Evolutionary conservation across 2,329 filamentous ascomycete genomes (phyloP), one percentile per base, ranked within the genome.

Genomic region (Venturia pyrina): DNA sequence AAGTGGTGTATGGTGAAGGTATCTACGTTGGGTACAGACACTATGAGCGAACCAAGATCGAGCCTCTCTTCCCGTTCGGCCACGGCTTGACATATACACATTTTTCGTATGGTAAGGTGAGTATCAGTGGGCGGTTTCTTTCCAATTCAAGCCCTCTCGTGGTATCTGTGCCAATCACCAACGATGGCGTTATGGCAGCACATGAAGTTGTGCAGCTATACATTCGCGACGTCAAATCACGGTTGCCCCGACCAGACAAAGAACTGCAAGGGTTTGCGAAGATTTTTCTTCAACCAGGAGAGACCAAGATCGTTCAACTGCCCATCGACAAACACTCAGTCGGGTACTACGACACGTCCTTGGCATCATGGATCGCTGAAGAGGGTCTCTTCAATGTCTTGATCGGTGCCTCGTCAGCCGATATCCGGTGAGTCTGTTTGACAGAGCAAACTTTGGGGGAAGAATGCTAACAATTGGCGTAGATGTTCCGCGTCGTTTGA

Each of bases 21-120:
- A 76, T 91, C 15, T 89, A 86, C 75, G 83, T 91, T 65, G 89
- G 89, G 2, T 91, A 92, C 75, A 78, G 85, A 21, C 87, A 89
- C 75, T 91, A 89, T 74, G 88, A 92, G 70, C 83, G 83, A 24
- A 77, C 80, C 15, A 79, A 79, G 34, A 81, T 87, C 62, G 76
- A 80, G 5, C 86, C 87, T 0, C 79, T 89, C 0, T 91, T 93
- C 76, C 83, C 88, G 66, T 96, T 96, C 73, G 89, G 89, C 15
- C 87, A 91, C 72, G 89, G 91, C 1, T 80, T 95, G 1, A 89
- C 87, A 19, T 95, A 93, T 76, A 92, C 89, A 0, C 85, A 79
- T 0, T 93, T 91, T 72, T 80, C 82, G 60, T 88, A 89, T 71
- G 85, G 85, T 17, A 77, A 80, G 0, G 81, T 86, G 0, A 80